Evolutionary conservation across 2,329 filamentous ascomycete species (phyloP), one percentile per base, ranked within the genome.

Genomic region (Colletotrichum graminicola): DNA sequence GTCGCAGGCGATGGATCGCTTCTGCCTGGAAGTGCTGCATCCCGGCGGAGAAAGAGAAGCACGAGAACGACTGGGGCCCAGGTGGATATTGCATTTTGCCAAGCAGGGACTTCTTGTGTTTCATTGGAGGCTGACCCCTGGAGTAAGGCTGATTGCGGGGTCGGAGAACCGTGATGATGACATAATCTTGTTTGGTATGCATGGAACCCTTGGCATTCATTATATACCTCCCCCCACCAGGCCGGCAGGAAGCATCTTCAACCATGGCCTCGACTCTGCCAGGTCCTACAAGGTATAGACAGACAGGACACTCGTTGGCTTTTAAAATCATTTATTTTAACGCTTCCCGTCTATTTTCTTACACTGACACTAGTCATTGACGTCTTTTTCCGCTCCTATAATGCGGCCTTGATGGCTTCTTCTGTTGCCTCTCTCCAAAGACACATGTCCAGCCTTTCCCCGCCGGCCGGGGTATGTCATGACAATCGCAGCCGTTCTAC

Each of bases 261-360:
- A 52, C 49, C 14, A 52, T 18, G 23, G 49, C 49, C 23, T 52
- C 49, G 12, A 47, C 45, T 47, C n/a, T 23, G 45, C 45, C 21
- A 23, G 21, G n/a, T 23, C 34, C 7, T 39, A 4, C 32, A 16
- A 56, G 7, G 1, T 21, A 39, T 16, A 1, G 52, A 8, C 29
- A 36, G n/a, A 49, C 29, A 36, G n/a, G 39, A 16, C 10, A 23
- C 5, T n/a, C 21, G 10, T 56, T 56, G 26, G 47, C 16, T 57
- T 65, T 57, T 66, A n/a, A 71, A 71, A 71, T 71, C 61, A 72
- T 70, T 34, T 72, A 61, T 72, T 71, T 71, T 66, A 71, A 71
- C 66, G 70, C 70, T 72, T 71, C 49, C 56, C 55, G 57, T 72
- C 70, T 72, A 72, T 72, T 49, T 72, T 66, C 70, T 66, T 71